Base-by-base conservation (phyloP, 23 red algal genomes). In the Gracilaria domingensis region DNA sequence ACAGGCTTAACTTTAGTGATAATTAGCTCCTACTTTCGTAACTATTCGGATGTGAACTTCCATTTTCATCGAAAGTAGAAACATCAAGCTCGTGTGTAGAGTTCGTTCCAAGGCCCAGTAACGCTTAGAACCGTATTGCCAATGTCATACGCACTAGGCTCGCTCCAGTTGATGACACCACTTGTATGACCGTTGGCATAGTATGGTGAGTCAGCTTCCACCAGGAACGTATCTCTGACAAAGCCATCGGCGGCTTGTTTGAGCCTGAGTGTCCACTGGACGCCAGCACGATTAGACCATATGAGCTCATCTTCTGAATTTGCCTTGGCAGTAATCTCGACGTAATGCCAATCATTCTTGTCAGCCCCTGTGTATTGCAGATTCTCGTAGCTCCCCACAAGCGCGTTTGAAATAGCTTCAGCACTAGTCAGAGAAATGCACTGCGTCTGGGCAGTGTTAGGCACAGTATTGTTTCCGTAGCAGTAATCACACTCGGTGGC, bases 271-370 rank as follows among this genome's bases (percentile, higher is more conserved):
- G 26, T 64, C 58, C 58, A 64, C 58, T n/a, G 21, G 7, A 64
- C 58, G 26, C 58, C 58, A 4, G 58, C 58, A n/a, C 26, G 58
- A 29, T 64, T 64, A 6, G 58, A 64, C 58, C 58, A 64, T 5
- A 16, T 64, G 14, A 64, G 58, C 58, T 64, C 58, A n/a, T n/a
- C 26, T 26, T n/a, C 26, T n/a, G 58, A 64, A 7, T 29, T 29
- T 8, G 21, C 6, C 58, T 64, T 64, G 4, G 58, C 58, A 29
- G 58, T 26, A 7, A 64, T 64, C 14, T 64, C 6, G 4, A 64
- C 58, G 58, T 64, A 64, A 29, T 64, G 58, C 58, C 58, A 64
- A 16, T n/a, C 58, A 16, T 64, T 64, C 14, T 64, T 64, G 6
- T 29, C 6, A 29, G 3, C 17, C 6, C 58, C 58, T 14, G 58